A percentile compares a stretch with the other conserved stretches of the same genome.
Conservation (phyloP, 345 rosid genomes). For the Eucalyptus marginata region DNA sequence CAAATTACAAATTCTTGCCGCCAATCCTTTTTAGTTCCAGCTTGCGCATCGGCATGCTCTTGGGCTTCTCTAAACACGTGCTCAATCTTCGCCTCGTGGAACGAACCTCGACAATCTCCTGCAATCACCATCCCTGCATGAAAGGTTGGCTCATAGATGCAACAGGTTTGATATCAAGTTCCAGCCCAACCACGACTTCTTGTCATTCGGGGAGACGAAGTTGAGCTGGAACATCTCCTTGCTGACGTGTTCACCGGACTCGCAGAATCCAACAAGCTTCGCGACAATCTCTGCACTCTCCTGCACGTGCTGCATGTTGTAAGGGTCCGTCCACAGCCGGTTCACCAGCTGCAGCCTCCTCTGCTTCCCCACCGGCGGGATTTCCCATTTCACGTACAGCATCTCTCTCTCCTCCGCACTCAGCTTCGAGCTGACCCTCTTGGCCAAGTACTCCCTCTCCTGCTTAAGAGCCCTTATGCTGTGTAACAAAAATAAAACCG, state of each 20-base stretch:
- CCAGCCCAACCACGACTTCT: slow-evolving; percentile 97
- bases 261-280: slow-evolving; percentile 84
- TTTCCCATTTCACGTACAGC: slow-evolving; percentile 78
- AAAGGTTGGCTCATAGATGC: slow-evolving; percentile 20
- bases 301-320: slow-evolving; percentile 48
- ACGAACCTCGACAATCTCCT: background rate
- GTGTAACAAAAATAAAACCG: background rate
- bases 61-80: background rate
- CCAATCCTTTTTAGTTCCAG: background rate
- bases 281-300: slow-evolving; percentile 83
- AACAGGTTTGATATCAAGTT: slow-evolving; percentile 71
- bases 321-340: slow-evolving; percentile 86
- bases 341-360: slow-evolving; percentile 78
- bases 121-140: background rate
- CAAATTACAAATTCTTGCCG: background rate
- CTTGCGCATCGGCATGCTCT: background rate
- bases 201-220: slow-evolving; percentile 62
- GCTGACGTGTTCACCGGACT: slow-evolving; percentile 55
- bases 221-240: slow-evolving; percentile 92
- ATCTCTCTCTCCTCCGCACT: slow-evolving; percentile 67
- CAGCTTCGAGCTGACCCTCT: slow-evolving; percentile 67
- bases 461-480: slow-evolving; percentile 78
- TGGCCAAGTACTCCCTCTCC: slow-evolving; percentile 83
- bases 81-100: background rate
- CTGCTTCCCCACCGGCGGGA: slow-evolving; percentile 72